Base-by-base conservation (phyloP, 305 asterid species). In the Rubia tinctorum region DNA sequence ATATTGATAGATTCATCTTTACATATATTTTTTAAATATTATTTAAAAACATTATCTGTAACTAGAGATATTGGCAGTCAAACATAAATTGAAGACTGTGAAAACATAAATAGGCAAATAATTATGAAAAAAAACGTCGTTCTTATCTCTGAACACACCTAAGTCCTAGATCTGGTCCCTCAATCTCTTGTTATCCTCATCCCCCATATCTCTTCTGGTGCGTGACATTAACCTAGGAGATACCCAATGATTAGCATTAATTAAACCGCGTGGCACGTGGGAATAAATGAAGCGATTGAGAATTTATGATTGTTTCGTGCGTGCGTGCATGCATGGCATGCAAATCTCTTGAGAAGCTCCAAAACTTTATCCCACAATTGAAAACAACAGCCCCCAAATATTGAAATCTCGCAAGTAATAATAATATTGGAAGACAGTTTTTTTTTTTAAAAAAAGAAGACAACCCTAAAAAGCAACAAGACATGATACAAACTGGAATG, bases 381-480 rank as follows among this genome's bases (percentile, higher is more conserved):
- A 68, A 72, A 73, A 67, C 61, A 72, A 45, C 73, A 43, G 12
- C 44, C 43, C 44, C 71, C 47, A 42, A 63, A 68, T 69, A 51
- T 71, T 74, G 81, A 86, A 76, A 67, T 82, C 74, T 82, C 74
- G 56, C n/a, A n/a, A n/a, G 74, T 62, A 81, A 79, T 72, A 73
- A 59, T 8, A 51, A 10, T 10, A 39, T 55, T 23, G 30, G 39
- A 22, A 17, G 18, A 61, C 78, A 40, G n/a, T 27, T 51, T 37
- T 71, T 78, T n/a, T n/a, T n/a, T n/a, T n/a, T n/a, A n/a, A 73
- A 78, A 82, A 79, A 79, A 47, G 17, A 39, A 68, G 45, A 79
- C 82, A 84, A 82, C 79, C 93, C 90, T 91, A 88, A 89, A 91
- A 91, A 90, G 97, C 86, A 84, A 86, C 96, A 77, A 83, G 73